Evolutionary conservation across 805 yeast species (phyloP).

Genomic region (Scheffersomyces coipomensis): DNA sequence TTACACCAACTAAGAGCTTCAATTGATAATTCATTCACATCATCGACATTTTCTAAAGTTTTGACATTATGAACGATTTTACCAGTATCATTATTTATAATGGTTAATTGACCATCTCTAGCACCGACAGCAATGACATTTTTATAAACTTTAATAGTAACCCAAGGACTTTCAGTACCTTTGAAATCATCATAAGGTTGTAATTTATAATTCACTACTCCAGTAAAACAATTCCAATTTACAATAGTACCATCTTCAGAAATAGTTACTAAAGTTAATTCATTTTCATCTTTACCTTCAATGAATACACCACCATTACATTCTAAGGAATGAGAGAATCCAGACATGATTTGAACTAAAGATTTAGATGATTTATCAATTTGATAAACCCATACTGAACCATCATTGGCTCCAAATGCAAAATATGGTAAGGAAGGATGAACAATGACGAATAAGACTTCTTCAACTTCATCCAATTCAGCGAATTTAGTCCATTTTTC

Average conservation of each 20-base stretch:
- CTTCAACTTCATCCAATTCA: slow-evolving; percentile 84
- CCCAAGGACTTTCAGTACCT: slow-evolving; percentile 87
- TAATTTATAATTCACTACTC: slow-evolving; percentile 65
- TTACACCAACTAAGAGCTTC: slow-evolving; percentile 76
- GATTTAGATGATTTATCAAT: slow-evolving; percentile 48
- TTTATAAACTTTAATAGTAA: slow-evolving; percentile 56
- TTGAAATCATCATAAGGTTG: slow-evolving; percentile 60
- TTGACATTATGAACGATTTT: slow-evolving; percentile 63
- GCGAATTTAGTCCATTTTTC: slow-evolving; percentile 76
- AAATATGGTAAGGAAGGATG: slow-evolving; percentile 81
- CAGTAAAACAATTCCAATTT: slow-evolving; percentile 86
- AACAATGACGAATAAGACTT: slow-evolving; percentile 75
- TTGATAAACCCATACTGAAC: slow-evolving; percentile 92
- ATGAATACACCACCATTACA: slow-evolving; percentile 80
- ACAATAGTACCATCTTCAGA: slow-evolving; percentile 86
- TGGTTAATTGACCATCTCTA: slow-evolving; percentile 79
- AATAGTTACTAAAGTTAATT: slow-evolving; percentile 65
- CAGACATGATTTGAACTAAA: slow-evolving; percentile 71
- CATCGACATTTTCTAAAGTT: slow-evolving; percentile 55
- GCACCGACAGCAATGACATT: slow-evolving; percentile 76
- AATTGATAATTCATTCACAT: slow-evolving; percentile 42
- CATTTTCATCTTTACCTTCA: slow-evolving; percentile 49
- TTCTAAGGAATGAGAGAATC: slow-evolving; percentile 77
- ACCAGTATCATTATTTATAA: slow-evolving; percentile 78
- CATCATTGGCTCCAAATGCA: slow-evolving; percentile 91